phyloP scores from a whole-genome alignment of 768 basidiomycete genomes.

The Amanita phalloides region DNA sequence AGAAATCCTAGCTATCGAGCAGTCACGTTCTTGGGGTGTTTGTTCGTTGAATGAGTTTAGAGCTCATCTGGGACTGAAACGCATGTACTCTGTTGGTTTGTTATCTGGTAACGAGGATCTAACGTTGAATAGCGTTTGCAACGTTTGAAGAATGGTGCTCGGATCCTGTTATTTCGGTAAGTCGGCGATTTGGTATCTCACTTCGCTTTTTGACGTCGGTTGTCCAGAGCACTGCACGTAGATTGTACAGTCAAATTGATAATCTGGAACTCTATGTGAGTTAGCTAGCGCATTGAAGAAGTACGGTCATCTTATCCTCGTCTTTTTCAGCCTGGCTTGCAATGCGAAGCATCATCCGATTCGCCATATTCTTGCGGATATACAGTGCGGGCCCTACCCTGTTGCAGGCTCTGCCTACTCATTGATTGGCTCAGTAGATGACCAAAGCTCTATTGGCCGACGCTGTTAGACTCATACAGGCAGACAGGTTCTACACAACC shows the following conservation, averaged over 20 bases:
- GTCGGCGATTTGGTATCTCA: slow-evolving; percentile 2
- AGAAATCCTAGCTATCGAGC: slow-evolving; percentile 46
- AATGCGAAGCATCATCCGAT: slow-evolving; percentile 21
- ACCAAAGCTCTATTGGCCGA: slow-evolving; percentile 42
- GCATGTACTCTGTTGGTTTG: slow-evolving; percentile 13
- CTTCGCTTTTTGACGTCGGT: background rate
- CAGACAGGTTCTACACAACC: slow-evolving; percentile 42
- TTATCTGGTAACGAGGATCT: background rate
- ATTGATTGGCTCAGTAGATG: slow-evolving; percentile 17
- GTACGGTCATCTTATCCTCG: background rate
- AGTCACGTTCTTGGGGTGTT: slow-evolving; percentile 44
- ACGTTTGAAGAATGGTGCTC: slow-evolving; percentile 48
- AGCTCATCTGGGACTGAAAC: slow-evolving; percentile 34
- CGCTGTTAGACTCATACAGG: slow-evolving; percentile 41
- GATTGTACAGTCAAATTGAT: slow-evolving; percentile 22
- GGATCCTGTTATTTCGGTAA: slow-evolving; percentile 31
- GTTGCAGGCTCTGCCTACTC: background rate
- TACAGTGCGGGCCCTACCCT: slow-evolving; percentile 24
- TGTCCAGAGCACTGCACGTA: slow-evolving; percentile 16
- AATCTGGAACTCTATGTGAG: slow-evolving; percentile 24
- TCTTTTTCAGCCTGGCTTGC: slow-evolving; percentile 15
- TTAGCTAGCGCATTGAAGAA: background rate
- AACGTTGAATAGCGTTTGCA: slow-evolving; percentile 21
- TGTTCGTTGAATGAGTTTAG: slow-evolving; percentile 51
- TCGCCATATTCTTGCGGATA: slow-evolving; percentile 43